Evolutionary conservation across 371 early-diverging fungal species (phyloP).

Genomic region (Rhizopus arrhizus): DNA sequence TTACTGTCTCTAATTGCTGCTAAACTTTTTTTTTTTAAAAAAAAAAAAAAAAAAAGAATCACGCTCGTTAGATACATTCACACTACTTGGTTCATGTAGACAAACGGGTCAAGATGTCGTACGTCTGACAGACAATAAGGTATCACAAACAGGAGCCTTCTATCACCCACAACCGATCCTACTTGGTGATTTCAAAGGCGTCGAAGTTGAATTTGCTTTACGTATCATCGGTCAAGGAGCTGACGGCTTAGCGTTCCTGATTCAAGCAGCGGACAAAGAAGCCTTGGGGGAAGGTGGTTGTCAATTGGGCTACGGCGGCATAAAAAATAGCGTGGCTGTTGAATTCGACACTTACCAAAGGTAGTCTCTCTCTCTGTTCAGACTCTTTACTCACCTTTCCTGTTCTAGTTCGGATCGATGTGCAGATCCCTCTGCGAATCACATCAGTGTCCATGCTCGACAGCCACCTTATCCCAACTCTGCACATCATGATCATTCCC

Average conservation of each 20-base stretch:
- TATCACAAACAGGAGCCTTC: slow-evolving; percentile 34
- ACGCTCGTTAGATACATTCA: neutral
- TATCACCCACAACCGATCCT: slow-evolving; percentile 19
- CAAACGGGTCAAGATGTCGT: neutral
- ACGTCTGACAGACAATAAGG: slow-evolving; percentile 27
- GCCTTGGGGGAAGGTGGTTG: slow-evolving; percentile 51
- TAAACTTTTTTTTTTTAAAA: neutral
- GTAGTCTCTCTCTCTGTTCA: slow-evolving; percentile 19
- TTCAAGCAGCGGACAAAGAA: slow-evolving; percentile 26
- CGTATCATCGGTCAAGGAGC: slow-evolving; percentile 45
- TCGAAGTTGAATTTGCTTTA: slow-evolving; percentile 42
- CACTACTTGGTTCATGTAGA: slow-evolving; percentile 6
- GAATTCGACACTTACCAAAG: slow-evolving; percentile 62
- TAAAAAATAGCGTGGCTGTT: slow-evolving; percentile 51
- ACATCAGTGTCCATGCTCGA: slow-evolving; percentile 53
- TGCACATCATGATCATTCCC: slow-evolving; percentile 49
- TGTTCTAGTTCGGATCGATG: slow-evolving; percentile 39
- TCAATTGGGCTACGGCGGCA: slow-evolving; percentile 50
- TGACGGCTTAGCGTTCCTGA: slow-evolving; percentile 52
- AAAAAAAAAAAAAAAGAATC: neutral
- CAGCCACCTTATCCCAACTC: slow-evolving; percentile 36
- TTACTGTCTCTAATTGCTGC: neutral
- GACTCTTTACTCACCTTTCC: neutral
- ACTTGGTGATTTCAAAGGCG: slow-evolving; percentile 20
- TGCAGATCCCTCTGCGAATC: slow-evolving; percentile 55